Conservation (phyloP, 495 filamentous ascomycete genomes). For the Penicillium cataractarum region DNA sequence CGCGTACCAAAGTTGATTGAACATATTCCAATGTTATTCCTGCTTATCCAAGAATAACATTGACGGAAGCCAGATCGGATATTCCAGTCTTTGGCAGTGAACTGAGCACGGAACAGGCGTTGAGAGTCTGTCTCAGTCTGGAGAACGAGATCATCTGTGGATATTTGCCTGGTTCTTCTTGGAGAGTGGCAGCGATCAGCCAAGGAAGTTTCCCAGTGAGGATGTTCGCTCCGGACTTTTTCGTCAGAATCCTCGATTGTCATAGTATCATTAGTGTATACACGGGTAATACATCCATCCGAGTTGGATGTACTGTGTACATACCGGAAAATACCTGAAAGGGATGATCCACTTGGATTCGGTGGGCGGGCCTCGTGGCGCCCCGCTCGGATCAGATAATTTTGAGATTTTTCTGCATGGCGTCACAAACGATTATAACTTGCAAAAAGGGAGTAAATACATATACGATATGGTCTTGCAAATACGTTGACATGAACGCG, state of each 20-base stretch:
- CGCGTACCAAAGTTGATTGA: background rate
- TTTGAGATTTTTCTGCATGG: background rate
- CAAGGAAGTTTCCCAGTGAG: background rate
- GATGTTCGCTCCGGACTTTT: background rate
- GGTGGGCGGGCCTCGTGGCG: constrained; percentile 4
- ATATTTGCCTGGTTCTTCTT: background rate
- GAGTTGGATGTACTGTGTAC: background rate
- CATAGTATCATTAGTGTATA: background rate
- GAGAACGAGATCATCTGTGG: background rate
- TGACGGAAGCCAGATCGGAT: too few relatives aligned
- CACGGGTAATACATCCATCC: background rate
- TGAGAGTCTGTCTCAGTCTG: background rate
- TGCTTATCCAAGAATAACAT: too few relatives aligned
- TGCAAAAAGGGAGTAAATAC: background rate
- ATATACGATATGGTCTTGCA: too few relatives aligned
- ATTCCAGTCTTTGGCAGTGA: too few relatives aligned
- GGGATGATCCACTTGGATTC: constrained; percentile 3
- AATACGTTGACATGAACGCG: background rate
- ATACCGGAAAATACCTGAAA: constrained; percentile 3
- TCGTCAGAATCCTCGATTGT: background rate
- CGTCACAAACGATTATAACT: background rate
- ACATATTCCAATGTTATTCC: too few relatives aligned
- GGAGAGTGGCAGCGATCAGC: background rate
- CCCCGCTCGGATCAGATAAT: constrained; percentile 15
- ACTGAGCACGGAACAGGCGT: background rate